Evolutionary conservation across 352 stramenopile genomes (phyloP).

Genomic region (Globisporangium lucens): DNA sequence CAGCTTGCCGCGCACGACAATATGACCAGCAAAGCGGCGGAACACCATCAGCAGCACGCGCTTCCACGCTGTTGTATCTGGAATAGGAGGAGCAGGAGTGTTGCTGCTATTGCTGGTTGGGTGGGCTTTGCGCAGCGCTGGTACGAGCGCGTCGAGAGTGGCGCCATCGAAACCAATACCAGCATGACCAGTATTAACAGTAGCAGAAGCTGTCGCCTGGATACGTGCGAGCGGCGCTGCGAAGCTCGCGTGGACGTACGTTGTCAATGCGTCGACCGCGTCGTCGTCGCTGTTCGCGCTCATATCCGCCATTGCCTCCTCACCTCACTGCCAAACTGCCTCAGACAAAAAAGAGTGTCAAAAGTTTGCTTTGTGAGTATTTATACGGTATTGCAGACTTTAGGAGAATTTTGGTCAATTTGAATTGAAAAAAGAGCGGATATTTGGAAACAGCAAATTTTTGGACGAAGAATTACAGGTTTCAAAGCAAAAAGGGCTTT

Average conservation of each 20-base stretch:
- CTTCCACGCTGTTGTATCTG: conserved; percentile 9
- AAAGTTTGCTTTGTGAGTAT: not conserved
- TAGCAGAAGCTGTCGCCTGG: not conserved
- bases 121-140: not conserved
- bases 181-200: not conserved
- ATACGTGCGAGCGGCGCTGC: not conserved
- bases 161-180: not conserved
- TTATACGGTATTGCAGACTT: not conserved
- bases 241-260: not conserved
- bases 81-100: not conserved
- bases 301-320: not conserved
- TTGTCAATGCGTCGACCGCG: not conserved
- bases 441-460: not conserved
- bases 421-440: not conserved
- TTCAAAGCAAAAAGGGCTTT: not conserved
- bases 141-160: conserved; percentile 1
- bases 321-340: not conserved
- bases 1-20: conserved; percentile 36
- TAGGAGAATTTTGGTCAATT: not conserved
- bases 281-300: conserved; percentile 2
- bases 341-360: not conserved
- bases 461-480: not conserved
- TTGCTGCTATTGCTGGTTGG: not conserved
- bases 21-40: conserved; percentile 24
- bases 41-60: conserved; percentile 24